Base-by-base conservation (phyloP, 2,329 filamentous ascomycete genomes). In the Pseudogymnoascus sp. region DNA sequence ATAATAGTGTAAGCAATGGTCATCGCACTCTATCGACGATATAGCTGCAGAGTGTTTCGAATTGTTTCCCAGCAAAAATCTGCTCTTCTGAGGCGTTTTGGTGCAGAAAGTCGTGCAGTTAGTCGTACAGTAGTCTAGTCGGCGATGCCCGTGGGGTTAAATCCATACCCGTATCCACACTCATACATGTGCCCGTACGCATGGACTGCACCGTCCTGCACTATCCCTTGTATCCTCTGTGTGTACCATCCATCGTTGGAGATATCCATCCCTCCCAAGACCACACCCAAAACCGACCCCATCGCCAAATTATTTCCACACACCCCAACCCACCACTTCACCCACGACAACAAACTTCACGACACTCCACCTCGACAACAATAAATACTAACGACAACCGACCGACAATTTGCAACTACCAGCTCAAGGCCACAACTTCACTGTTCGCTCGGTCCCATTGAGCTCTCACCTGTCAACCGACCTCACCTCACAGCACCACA, bases 371-470 rank as follows among this genome's bases (percentile, higher is more conserved):
- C 37, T 40, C 37, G 37, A 40, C 37, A 40, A 40, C 37, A 40
- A 40, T n/a, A 40, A n/a, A 44, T 16, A 42, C n/a, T 10, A 42
- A 42, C 38, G 38, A 42, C 16, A 42, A 42, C 16, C 40, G 11
- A 44, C 10, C 40, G 40, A 44, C 40, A 44, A 44, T 59, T 29
- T 21, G 7, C 26, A 35, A 29, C 14, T 24, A 33, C 6, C 50
- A 59, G 40, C 40, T 44, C 50, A n/a, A 35, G 31, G 24, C 50
- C 50, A 59, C 50, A 59, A 35, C 50, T 59, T 59, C 50, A 59
- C 50, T 59, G 50, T 59, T 59, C 31, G 50, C 31, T 21, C 26
- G 50, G 26, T 59, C 50, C 50, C 50, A 59, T 59, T 59, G 50
- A 59, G 31, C 50, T 7, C 26, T 33, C 50, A 35, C 26, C 50